Conservation (phyloP, 768 basidiomycete genomes). For the Rhodotorula graminis region DNA sequence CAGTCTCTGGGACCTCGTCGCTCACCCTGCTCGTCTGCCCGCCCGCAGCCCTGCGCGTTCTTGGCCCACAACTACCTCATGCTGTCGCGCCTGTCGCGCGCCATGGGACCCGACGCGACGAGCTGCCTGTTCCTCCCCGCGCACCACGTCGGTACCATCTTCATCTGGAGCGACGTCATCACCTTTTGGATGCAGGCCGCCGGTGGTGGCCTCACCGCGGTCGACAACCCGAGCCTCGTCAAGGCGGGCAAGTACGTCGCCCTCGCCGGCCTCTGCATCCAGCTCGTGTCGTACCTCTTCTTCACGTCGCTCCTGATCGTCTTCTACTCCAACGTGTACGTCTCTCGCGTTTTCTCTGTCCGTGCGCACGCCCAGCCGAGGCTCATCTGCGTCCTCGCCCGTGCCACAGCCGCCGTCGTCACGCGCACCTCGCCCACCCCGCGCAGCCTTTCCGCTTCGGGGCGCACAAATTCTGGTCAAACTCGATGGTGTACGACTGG, state of each 20-base stretch:
- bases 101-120: conserved; percentile 23
- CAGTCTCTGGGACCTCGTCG: too few species aligned
- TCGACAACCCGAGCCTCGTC: background rate
- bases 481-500: conserved; percentile 16
- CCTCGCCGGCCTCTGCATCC: conserved; percentile 30
- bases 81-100: conserved; percentile 16
- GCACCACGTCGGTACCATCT: conserved; percentile 4
- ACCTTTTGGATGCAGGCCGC: conserved; percentile 32
- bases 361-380: background rate
- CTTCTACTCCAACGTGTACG: conserved; percentile 29
- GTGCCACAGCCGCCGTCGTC: conserved; percentile 5
- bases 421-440: background rate
- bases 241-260: conserved; percentile 17
- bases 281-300: conserved; percentile 31
- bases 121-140: conserved; percentile 22
- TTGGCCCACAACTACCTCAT: conserved; percentile 35
- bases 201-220: conserved; percentile 7
- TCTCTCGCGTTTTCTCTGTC: background rate
- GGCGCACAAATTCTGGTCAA: background rate
- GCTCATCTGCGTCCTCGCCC: too few species aligned
- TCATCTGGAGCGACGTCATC: conserved; percentile 24
- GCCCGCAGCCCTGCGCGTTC: conserved; percentile 33
- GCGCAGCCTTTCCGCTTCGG: background rate
- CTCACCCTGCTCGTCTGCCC: too few species aligned
- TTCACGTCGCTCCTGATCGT: conserved; percentile 31